Evolutionary conservation across 2,329 filamentous ascomycete genomes (phyloP).

Genomic region (Venturia oleaginea): DNA sequence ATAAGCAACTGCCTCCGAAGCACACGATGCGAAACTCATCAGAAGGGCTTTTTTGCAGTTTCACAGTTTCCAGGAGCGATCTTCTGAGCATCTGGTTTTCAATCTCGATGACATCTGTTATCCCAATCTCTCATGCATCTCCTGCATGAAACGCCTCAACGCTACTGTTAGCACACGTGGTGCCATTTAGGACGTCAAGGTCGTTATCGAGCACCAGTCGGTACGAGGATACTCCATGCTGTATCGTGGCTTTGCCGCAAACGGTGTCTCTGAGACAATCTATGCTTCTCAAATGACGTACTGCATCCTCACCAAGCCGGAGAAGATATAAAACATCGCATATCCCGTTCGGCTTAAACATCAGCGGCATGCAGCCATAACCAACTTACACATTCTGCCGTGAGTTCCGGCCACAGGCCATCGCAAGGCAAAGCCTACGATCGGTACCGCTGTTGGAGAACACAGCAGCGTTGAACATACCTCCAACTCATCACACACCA

Average conservation of each 20-base stretch:
- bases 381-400: conserved; percentile 2
- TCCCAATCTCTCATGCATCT: not conserved
- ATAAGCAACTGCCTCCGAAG: not conserved
- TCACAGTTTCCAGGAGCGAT: not conserved
- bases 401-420: conserved; percentile 10
- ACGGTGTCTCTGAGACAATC: not conserved
- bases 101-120: not conserved
- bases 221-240: not conserved
- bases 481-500: not conserved
- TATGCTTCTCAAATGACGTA: not conserved
- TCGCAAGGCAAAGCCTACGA: conserved; percentile 9
- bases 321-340: not conserved
- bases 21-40: not conserved
- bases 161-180: not conserved
- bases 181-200: not conserved
- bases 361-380: not conserved
- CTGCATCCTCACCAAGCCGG: not conserved
- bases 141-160: not conserved
- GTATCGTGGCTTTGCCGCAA: not conserved
- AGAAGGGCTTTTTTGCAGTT: not conserved
- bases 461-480: not conserved
- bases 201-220: not conserved
- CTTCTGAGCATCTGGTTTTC: not conserved
- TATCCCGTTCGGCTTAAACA: not conserved
- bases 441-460: conserved; percentile 11